Percentiles rank a stretch among this genome's conserved stretches.
Conservation (phyloP, 2,329 filamentous ascomycete genomes). For the Geosmithia flava region DNA sequence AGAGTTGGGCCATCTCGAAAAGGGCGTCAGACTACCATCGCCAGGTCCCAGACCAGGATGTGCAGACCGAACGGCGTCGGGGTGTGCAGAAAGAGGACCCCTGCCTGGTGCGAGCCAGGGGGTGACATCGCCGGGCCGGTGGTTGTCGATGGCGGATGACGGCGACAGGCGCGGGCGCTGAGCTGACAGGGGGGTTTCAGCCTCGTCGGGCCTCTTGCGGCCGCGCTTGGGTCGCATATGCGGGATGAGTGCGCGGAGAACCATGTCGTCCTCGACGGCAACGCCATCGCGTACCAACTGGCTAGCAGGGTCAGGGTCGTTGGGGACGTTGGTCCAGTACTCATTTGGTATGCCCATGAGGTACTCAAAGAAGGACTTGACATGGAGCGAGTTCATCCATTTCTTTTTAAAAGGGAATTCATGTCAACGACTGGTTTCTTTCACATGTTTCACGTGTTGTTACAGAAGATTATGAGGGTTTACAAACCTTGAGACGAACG, state of each 20-base stretch:
- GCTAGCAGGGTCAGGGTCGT: conserved; percentile 47
- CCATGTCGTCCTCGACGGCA: conserved; percentile 76
- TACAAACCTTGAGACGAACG: conserved; percentile 69
- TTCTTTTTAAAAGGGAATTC: conserved; percentile 34
- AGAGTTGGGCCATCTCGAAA: conserved; percentile 59
- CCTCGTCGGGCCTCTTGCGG: conserved; percentile 51
- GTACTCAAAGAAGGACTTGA: conserved; percentile 91
- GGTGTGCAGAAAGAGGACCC: conserved; percentile 2
- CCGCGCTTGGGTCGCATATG: conserved; percentile 55
- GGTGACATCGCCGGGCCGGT: conserved; percentile 24
- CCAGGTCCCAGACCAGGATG: conserved; percentile 18
- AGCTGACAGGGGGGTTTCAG: conserved; percentile 35
- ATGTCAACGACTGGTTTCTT: not conserved
- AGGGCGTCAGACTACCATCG: conserved; percentile 45
- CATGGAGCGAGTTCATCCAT: conserved; percentile 95
- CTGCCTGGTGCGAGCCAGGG: conserved; percentile 35
- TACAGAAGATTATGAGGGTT: not conserved
- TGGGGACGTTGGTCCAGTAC: conserved; percentile 70
- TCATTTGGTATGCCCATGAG: conserved; percentile 64
- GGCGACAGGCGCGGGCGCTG: conserved; percentile 53
- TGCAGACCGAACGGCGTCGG: conserved; percentile 3
- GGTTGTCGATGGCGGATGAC: conserved; percentile 26
- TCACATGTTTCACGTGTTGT: not conserved
- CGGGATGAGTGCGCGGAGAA: conserved; percentile 70
- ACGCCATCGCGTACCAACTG: conserved; percentile 68